These are phyloP conservation scores for Yarrowia sp. DNA, from an alignment of 805 yeast genomes.

Conservation along the genomic window DNA sequence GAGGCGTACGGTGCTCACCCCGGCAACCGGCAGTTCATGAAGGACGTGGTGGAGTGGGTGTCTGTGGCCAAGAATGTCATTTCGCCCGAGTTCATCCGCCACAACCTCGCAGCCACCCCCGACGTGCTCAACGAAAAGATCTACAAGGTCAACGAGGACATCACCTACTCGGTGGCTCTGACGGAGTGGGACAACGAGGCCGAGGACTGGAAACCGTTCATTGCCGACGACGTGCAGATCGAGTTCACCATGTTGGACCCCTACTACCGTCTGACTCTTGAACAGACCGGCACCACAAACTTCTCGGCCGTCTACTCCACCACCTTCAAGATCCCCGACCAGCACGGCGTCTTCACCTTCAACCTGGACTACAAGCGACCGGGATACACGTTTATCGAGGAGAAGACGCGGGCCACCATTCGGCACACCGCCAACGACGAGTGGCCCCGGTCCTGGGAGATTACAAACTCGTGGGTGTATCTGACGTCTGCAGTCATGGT, in stretches of 20 bases:
- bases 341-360: slow-evolving; percentile 95
- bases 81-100: slow-evolving; percentile 60
- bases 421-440: slow-evolving; percentile 97
- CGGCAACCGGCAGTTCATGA: slow-evolving; percentile 53
- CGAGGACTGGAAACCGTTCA: slow-evolving; percentile 75
- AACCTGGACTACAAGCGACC: slow-evolving; percentile 76
- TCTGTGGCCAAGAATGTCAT: slow-evolving; percentile 73
- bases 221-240: slow-evolving; percentile 69
- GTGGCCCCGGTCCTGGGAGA: slow-evolving; percentile 90
- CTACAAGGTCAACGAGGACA: slow-evolving; percentile 79
- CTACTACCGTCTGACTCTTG: slow-evolving; percentile 79
- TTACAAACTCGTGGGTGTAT: slow-evolving; percentile 92
- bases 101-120: slow-evolving; percentile 55
- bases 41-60: slow-evolving; percentile 69
- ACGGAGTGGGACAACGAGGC: slow-evolving; percentile 54
- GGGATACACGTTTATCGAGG: slow-evolving; percentile 73
- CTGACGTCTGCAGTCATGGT: slow-evolving; percentile 74
- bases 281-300: slow-evolving; percentile 53
- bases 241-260: slow-evolving; percentile 94
- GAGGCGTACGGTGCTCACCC: slow-evolving; percentile 45
- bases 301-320: slow-evolving; percentile 56
- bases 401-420: slow-evolving; percentile 75
- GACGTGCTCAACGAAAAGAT: slow-evolving; percentile 48
- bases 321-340: slow-evolving; percentile 83
- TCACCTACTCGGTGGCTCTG: slow-evolving; percentile 59